Conservation (phyloP, 352 stramenopile genomes). For the Phytophthora sansomeana region DNA sequence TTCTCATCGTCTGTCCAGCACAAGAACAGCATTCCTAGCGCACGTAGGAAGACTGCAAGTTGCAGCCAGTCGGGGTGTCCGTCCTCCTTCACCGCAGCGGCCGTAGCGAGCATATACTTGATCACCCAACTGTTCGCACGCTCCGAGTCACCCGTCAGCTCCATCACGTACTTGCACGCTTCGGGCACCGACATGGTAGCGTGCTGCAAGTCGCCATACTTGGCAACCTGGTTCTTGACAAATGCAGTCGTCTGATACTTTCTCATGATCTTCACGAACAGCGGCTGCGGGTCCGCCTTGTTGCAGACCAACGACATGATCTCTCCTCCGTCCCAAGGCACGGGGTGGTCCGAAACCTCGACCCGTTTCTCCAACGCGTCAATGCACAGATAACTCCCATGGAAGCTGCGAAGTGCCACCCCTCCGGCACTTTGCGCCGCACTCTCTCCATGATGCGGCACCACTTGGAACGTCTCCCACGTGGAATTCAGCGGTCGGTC, state of each 20-base stretch:
- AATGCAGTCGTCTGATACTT: constrained; percentile 79
- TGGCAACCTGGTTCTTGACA: constrained; percentile 48
- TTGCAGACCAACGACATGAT: constrained; percentile 84
- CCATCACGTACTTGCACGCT: constrained; percentile 66
- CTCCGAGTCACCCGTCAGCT: constrained; percentile 66
- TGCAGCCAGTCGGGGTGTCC: constrained; percentile 87
- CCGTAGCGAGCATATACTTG: constrained; percentile 76
- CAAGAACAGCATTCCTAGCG: constrained; percentile 79
- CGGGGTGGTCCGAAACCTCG: constrained; percentile 47
- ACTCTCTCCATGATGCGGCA: constrained; percentile 55
- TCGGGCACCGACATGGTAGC: constrained; percentile 64
- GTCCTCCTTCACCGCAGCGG: constrained; percentile 63
- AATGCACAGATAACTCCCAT: constrained; percentile 82
- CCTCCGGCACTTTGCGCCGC: constrained; percentile 34
- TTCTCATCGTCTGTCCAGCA: constrained; percentile 80
- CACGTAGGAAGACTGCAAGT: constrained; percentile 75
- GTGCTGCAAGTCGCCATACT: constrained; percentile 62
- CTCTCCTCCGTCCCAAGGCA: constrained; percentile 76
- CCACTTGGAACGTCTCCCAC: constrained; percentile 89
- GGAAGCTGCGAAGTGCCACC: constrained; percentile 79
- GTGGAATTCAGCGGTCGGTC: constrained; percentile 82
- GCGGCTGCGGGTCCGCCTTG: constrained; percentile 52
- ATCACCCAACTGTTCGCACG: constrained; percentile 63
- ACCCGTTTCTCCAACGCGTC: constrained; percentile 45
- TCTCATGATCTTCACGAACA: constrained; percentile 76